Conservation (phyloP, 169 alveolate genomes). For the Cryptosporidium meleagridis region DNA sequence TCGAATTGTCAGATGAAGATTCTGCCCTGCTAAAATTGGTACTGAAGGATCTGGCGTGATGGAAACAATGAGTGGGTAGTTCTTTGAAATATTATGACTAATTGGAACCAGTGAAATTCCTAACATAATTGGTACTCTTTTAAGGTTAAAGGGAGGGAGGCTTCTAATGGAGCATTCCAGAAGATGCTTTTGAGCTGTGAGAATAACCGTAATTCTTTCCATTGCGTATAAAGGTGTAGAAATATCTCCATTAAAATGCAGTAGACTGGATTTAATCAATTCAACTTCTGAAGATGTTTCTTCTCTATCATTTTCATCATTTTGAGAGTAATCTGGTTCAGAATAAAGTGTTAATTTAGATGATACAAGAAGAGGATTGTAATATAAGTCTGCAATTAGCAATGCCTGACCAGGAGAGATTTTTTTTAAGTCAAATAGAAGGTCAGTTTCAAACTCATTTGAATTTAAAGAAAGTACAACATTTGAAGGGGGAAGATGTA, state of each 20-base stretch:
- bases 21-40: constrained; percentile 78
- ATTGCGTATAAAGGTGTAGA: constrained; percentile 30
- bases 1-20: constrained; percentile 48
- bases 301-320: constrained; percentile 12
- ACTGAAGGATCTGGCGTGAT: constrained; percentile 79
- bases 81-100: not conserved
- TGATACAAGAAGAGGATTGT: constrained; percentile 39
- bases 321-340: not conserved
- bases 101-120: constrained; percentile 41
- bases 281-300: not conserved
- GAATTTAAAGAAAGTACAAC: not conserved
- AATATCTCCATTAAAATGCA: constrained; percentile 30
- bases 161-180: constrained; percentile 28
- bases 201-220: constrained; percentile 10
- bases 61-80: constrained; percentile 74
- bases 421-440: constrained; percentile 11
- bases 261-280: constrained; percentile 14
- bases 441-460: constrained; percentile 21
- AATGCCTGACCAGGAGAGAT: constrained; percentile 13
- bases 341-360: constrained; percentile 40
- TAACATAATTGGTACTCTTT: constrained; percentile 24
- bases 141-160: constrained; percentile 38
- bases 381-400: constrained; percentile 32
- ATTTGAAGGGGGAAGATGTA: constrained; percentile 21
- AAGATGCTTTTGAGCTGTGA: constrained; percentile 13